Base-by-base conservation (phyloP, 2,329 filamentous ascomycete species). In the Fusarium tjaetaba region DNA sequence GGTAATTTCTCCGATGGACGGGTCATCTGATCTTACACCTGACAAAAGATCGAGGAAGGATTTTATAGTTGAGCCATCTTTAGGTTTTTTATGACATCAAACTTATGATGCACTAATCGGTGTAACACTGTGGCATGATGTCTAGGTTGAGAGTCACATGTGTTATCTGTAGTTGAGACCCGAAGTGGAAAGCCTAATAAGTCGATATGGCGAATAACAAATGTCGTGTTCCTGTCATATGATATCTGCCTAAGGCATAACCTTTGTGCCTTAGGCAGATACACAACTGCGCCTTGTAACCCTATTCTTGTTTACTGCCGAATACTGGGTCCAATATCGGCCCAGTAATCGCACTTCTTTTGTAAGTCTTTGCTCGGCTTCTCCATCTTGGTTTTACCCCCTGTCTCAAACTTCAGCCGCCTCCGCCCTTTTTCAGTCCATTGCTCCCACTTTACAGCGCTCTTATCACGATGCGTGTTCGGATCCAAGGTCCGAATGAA, bases 401-500 rank as follows among this genome's bases (percentile, higher is more conserved):
- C 81, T 2, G 82, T 82, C 76, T 84, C 82, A 61, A 88, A 81
- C 42, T 84, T 78, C 41, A 87, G 69, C 28, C 86, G 78, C 34
- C 72, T 59, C 43, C 79, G 78, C 6, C 65, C 62, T 1, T 72
- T 72, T 5, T 65, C 49, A 1, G 75, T 78, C 83, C 85, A 87
- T 2, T 70, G n/a, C 63, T 75, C 79, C 87, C 86, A 88, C 15
- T 69, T 76, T 5, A 82, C 83, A 4, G 83, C 79, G 1, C 76
- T 79, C 2, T 71, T 56, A 22, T 76, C 71, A 22, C 81, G 76
- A 64, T 82, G 68, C 48, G 72, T 62, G 45, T 95, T 95, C 0
- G 93, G 93, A 79, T 95, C 85, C 42, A 90, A 86, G 1, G 85
- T 85, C 32, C 88, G 83, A 68, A 95, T 90, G 78, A 95, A 95